Evolutionary conservation across 2,329 filamentous ascomycete species (phyloP), one percentile per base, ranked within the genome.

Genomic region (Tympanopsis confertula): DNA sequence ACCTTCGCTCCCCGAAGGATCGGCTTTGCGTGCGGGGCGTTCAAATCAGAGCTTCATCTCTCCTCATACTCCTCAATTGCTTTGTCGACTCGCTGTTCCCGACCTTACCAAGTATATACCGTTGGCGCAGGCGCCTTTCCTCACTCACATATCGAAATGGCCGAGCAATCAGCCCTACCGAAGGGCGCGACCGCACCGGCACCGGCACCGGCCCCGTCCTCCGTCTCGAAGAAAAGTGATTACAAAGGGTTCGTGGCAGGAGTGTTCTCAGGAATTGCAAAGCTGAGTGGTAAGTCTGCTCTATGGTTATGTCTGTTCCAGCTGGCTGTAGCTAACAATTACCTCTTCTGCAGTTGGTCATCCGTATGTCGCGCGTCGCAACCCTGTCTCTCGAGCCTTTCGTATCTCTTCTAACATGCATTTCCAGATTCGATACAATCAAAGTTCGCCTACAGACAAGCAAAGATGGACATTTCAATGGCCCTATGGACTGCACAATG

Each of bases 171-270:
- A n/a, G n/a, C n/a, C n/a, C n/a, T n/a, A n/a, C n/a, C n/a, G n/a
- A n/a, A n/a, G n/a, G n/a, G n/a, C n/a, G n/a, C n/a, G n/a, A n/a
- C n/a, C n/a, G n/a, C n/a, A n/a, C n/a, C n/a, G n/a, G n/a, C n/a
- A n/a, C n/a, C n/a, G n/a, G n/a, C n/a, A n/a, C n/a, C n/a, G n/a
- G n/a, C n/a, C n/a, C n/a, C n/a, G n/a, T n/a, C n/a, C n/a, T n/a
- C n/a, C n/a, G n/a, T n/a, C n/a, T n/a, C n/a, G n/a, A n/a, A n/a
- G n/a, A n/a, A n/a, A n/a, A 17, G 15, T 15, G 15, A 84, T 55
- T 96, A 95, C 67, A 88, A 86, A 52, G 91, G 89, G n/a, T 98
- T 96, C 55, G 86, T 95, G 19, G 91, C 86, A 1, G 91, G 91
- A n/a, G 78, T 95, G 5, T 95, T 95, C 55, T 94, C 86, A 26